Base-by-base conservation (phyloP, 331 rosid species). In the Malus hybrid region DNA sequence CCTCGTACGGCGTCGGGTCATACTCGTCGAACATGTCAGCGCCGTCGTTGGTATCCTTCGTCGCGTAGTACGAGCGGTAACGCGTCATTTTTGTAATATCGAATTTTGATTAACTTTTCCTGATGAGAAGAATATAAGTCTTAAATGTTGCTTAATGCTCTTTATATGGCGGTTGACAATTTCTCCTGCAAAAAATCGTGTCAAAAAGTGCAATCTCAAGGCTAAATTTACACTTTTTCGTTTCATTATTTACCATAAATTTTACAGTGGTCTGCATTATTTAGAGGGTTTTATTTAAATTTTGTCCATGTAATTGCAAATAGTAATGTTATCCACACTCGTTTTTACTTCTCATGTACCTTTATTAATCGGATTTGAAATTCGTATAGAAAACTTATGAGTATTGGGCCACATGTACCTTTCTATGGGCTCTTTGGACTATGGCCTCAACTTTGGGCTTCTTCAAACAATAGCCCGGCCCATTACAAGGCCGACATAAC, bases 1-100 rank as follows among this genome's bases (percentile, higher is more conserved):
- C 77, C 16, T 73, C 62, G 19, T 73, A 73, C 1, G 70, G 77
- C 18, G 70, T 62, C 15, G 70, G 70, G 31, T 62, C 77, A 18
- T 44, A 73, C 3, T 7, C 22, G 12, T 44, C 46, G 15, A 62
- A 73, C 13, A 16, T 42, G 10, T 62, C 48, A 0, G 31, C 15
- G 20, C 10, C 12, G 3, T 73, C 20, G 5, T 42, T 12, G 3
- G 18, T 16, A 3, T 64, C 3, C 22, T 31, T 65, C 69, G 20
- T 22, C 11, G 46, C 0, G 67, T 73, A 73, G 61, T 73, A 73
- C 6, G 61, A 5, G 70, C 64, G 31, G 46, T 73, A 73, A 18
- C 60, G 77, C 10, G 77, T 29, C 70, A 73, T 73, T 22, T 7
- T 11, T 18, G 44, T 39, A 39, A 39, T 39, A 57, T 20, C 29